Evolutionary conservation across 768 basidiomycete genomes (phyloP).

Genomic region (Amyloporia xantha): DNA sequence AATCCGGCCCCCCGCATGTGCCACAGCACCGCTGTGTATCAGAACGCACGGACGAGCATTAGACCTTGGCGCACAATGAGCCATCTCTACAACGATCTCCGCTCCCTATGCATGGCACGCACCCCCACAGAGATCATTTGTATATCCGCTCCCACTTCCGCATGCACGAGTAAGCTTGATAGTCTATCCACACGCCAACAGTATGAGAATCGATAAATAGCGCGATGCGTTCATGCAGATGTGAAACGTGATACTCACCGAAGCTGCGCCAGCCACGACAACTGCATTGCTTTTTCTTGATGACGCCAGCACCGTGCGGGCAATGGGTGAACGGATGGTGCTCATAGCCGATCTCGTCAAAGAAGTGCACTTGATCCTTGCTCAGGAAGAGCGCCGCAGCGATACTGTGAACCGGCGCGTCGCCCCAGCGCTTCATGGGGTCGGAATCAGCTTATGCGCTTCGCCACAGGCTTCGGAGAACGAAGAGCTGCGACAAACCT

Average conservation of each 20-base stretch:
- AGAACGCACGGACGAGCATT: no score
- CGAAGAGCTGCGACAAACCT: constrained; percentile 38
- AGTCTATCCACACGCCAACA: constrained; percentile 31
- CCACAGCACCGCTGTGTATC: no score
- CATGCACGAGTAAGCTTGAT: constrained; percentile 53
- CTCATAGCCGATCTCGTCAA: constrained; percentile 63
- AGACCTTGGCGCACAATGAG: no score
- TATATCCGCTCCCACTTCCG: constrained; percentile 39
- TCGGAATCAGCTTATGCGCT: no score
- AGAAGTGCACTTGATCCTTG: constrained; percentile 64
- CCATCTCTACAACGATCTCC: no score
- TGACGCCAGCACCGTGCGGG: constrained; percentile 28
- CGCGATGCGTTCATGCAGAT: no score
- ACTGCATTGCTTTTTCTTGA: constrained; percentile 37
- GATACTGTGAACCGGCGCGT: constrained; percentile 45
- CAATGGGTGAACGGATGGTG: constrained; percentile 54
- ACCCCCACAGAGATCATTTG: no score
- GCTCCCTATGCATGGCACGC: no score
- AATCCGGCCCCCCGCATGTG: no score
- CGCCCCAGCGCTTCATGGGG: constrained; percentile 31
- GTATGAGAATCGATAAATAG: background rate
- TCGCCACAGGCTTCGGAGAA: no score
- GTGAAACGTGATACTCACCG: constrained; percentile 35
- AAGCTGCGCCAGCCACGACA: constrained; percentile 50
- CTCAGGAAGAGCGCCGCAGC: constrained; percentile 40